These are phyloP conservation scores for Strobilomyces echinocephalus DNA, from an alignment of 768 basidiomycete genomes.

Conservation along the genomic window DNA sequence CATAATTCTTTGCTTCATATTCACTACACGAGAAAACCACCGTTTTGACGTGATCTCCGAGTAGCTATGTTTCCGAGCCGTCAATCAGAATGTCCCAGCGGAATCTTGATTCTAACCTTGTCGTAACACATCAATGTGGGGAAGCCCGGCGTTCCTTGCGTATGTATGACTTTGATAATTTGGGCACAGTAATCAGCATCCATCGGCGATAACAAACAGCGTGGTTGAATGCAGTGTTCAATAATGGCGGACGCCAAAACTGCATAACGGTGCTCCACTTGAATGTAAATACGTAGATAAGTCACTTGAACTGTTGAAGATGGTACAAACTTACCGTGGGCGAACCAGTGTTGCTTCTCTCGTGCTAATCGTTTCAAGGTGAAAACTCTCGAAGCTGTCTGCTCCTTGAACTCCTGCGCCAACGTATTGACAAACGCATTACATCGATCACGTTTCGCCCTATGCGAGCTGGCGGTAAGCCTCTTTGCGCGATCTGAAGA, in stretches of 20 bases:
- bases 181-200: slow-evolving; percentile 94
- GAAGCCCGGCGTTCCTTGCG: slow-evolving; percentile 85
- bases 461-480: slow-evolving; percentile 51
- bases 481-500: slow-evolving; percentile 63
- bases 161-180: slow-evolving; percentile 84
- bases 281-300: slow-evolving; percentile 5
- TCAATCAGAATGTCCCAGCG: not conserved
- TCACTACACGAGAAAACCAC: slow-evolving; percentile 92
- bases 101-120: slow-evolving; percentile 44
- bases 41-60: slow-evolving; percentile 78
- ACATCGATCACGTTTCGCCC: slow-evolving; percentile 61
- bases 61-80: slow-evolving; percentile 47
- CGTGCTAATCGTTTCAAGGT: slow-evolving; percentile 72
- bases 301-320: not conserved
- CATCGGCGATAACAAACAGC: slow-evolving; percentile 90
- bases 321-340: slow-evolving; percentile 42
- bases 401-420: slow-evolving; percentile 70
- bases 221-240: slow-evolving; percentile 90
- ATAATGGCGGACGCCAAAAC: slow-evolving; percentile 61
- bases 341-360: slow-evolving; percentile 83
- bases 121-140: slow-evolving; percentile 83
- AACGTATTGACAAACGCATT: slow-evolving; percentile 55
- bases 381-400: slow-evolving; percentile 63
- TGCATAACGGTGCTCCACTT: slow-evolving; percentile 35
- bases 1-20: slow-evolving; percentile 93